Conservation (phyloP, 768 basidiomycete species). For the Tricholomella constricta region DNA sequence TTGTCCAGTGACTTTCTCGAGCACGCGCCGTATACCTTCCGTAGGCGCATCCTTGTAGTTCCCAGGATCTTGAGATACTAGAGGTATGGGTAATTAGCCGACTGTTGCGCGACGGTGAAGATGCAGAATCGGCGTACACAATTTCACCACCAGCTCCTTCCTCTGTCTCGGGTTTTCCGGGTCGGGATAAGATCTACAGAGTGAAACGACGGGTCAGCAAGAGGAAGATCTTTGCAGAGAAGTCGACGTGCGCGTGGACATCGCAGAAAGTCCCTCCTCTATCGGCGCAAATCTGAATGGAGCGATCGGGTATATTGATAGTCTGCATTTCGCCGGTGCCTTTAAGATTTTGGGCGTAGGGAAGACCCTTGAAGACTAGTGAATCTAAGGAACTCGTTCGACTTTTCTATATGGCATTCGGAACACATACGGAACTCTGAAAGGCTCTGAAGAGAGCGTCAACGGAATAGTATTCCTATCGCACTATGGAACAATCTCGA, state of each 20-base stretch:
- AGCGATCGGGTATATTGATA: slow-evolving; percentile 60
- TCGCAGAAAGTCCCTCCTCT: slow-evolving; percentile 94
- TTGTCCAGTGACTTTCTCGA: slow-evolving; percentile 75
- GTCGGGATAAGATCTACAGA: slow-evolving; percentile 70
- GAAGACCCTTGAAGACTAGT: not conserved
- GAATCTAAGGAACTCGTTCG: not conserved
- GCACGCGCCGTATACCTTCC: slow-evolving; percentile 85
- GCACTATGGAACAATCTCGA: not conserved
- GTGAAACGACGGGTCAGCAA: not conserved
- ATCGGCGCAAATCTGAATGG: slow-evolving; percentile 85
- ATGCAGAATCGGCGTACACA: slow-evolving; percentile 53
- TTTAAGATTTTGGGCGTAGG: not conserved
- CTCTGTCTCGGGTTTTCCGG: slow-evolving; percentile 58
- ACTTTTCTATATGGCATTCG: slow-evolving; percentile 11
- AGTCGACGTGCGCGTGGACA: slow-evolving; percentile 67
- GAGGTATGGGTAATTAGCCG: not conserved
- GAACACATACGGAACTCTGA: slow-evolving; percentile 17
- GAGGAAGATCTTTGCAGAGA: not conserved
- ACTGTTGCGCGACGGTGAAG: not conserved
- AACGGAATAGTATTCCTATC: slow-evolving; percentile 4
- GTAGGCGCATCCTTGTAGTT: slow-evolving; percentile 94
- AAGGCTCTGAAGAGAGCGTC: not conserved
- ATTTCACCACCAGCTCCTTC: slow-evolving; percentile 88
- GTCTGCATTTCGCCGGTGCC: slow-evolving; percentile 7
- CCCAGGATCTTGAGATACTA: slow-evolving; percentile 86